Percentiles rank a stretch among this genome's conserved stretches.
Evolutionary conservation across 1,139 yeast genomes (phyloP).

Genomic region (Lodderomyces elongisporus): DNA sequence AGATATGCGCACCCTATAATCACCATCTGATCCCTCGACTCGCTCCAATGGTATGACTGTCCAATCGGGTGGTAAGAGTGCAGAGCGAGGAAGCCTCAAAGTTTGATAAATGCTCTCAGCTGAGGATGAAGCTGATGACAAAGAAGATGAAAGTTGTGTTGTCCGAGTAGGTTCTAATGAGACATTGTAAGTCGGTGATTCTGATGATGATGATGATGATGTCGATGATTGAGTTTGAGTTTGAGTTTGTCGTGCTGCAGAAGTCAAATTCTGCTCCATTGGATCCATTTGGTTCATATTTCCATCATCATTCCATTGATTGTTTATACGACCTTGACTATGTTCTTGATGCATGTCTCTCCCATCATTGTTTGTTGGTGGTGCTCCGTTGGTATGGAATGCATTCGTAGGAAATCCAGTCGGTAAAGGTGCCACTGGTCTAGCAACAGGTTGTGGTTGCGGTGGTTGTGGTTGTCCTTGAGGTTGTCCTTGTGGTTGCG

Average conservation of each 20-base stretch:
- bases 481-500: neutral
- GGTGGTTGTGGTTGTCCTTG: conserved; percentile 2
- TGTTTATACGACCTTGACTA: neutral
- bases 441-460: neutral
- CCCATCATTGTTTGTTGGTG: neutral
- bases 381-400: neutral
- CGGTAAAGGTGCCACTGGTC: neutral
- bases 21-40: conserved; percentile 8
- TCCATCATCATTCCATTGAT: too few species aligned
- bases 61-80: conserved; percentile 35
- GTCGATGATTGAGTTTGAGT: conserved; percentile 1
- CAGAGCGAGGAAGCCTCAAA: conserved; percentile 17
- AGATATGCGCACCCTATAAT: conserved; percentile 21
- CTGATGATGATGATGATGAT: conserved; percentile 2
- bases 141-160: neutral
- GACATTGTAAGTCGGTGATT: neutral
- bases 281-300: too few species aligned
- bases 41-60: conserved; percentile 24
- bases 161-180: conserved; percentile 1
- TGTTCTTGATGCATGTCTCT: too few species aligned
- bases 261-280: too few species aligned
- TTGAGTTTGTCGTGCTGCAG: too few species aligned
- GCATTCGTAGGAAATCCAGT: neutral
- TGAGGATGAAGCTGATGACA: conserved; percentile 1
- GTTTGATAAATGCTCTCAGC: conserved; percentile 5